Evolutionary conservation across 2,329 filamentous ascomycete species (phyloP).

Genomic region (Fusarium nurragi): DNA sequence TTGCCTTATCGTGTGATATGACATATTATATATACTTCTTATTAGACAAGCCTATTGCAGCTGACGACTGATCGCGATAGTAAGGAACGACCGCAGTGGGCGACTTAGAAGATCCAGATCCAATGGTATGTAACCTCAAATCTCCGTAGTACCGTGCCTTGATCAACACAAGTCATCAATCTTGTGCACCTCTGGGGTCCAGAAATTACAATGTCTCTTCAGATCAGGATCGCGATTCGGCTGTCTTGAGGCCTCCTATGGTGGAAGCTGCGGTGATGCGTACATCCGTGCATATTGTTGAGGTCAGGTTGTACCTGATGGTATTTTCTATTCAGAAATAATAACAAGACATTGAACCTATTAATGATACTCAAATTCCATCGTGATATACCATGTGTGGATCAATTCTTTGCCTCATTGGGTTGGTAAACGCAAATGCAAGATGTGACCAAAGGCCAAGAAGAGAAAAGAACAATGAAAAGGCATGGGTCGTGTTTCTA

Average conservation of each 20-base stretch:
- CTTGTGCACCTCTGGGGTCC: slow-evolving; percentile 2
- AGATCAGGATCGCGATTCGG: neutral
- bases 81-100: too few species aligned
- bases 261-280: neutral
- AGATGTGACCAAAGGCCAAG: neutral
- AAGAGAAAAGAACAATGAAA: neutral
- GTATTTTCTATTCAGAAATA: neutral
- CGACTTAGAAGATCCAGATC: too few species aligned
- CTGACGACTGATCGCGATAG: too few species aligned
- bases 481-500: neutral
- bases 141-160: too few species aligned
- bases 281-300: neutral
- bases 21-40: too few species aligned
- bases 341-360: fast-evolving
- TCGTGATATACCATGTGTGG: neutral
- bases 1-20: neutral
- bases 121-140: too few species aligned
- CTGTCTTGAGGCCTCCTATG: slow-evolving; percentile 1
- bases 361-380: neutral
- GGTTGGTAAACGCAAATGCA: neutral
- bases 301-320: neutral
- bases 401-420: neutral
- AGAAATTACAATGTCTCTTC: neutral
- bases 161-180: too few species aligned
- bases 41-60: neutral